These are phyloP conservation scores for Amaranthus hypochondriacus DNA, from an alignment of 148 eudicot species.

Conservation along the genomic window DNA sequence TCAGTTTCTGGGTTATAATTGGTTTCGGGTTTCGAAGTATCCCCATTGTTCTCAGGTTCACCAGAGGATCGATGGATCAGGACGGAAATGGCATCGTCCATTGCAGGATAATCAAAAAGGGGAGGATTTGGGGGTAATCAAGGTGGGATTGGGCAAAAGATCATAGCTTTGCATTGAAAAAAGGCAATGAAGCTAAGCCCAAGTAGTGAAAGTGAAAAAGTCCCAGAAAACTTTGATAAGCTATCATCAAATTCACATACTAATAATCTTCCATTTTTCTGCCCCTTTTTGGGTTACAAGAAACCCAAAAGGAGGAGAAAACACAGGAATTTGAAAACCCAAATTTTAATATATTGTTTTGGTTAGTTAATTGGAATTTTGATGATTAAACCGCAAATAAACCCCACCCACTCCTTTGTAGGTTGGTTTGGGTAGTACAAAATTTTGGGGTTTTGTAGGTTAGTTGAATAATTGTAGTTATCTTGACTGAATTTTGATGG, in stretches of 20 bases:
- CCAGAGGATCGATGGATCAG: too few species aligned
- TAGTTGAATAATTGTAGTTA: background rate
- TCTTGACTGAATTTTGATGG: background rate
- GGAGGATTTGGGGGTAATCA: too few species aligned
- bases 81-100: too few species aligned
- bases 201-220: too few species aligned
- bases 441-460: slow-evolving; percentile 1
- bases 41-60: too few species aligned
- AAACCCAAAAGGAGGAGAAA: background rate
- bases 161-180: slow-evolving; percentile 48
- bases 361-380: background rate
- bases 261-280: too few species aligned
- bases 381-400: background rate
- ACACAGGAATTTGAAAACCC: background rate
- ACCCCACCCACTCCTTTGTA: background rate
- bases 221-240: too few species aligned
- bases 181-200: background rate
- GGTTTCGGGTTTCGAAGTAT: too few species aligned
- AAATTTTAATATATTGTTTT: background rate
- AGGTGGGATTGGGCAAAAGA: slow-evolving; percentile 35
- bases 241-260: too few species aligned
- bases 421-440: background rate
- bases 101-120: too few species aligned
- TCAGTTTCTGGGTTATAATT: too few species aligned
- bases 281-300: background rate